phyloP scores from a whole-genome alignment of 129 eudicot genomes.

The Chrysanthemum seticuspe region DNA sequence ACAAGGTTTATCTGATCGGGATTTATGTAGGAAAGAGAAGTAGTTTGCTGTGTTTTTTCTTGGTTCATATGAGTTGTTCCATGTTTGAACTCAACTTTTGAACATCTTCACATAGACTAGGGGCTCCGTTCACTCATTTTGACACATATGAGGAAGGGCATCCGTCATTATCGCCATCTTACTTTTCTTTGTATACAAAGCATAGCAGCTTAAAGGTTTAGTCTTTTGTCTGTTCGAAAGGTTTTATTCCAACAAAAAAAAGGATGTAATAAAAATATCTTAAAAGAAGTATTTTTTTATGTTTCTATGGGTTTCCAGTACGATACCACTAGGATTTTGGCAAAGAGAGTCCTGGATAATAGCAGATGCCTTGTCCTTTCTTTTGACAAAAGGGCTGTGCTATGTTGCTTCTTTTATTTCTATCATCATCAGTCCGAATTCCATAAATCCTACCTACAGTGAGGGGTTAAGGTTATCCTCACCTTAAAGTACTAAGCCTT shows the following conservation, averaged over 20 bases:
- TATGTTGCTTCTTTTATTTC: background rate
- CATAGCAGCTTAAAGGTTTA: background rate
- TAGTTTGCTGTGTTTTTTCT: background rate
- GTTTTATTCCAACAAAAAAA: background rate
- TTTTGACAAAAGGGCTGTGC: background rate
- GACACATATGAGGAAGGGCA: background rate
- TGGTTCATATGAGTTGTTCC: background rate
- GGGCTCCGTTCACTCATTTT: background rate
- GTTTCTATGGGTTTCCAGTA: background rate
- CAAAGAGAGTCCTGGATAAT: background rate
- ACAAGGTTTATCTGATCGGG: background rate
- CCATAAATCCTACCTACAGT: background rate
- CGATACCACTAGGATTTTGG: background rate
- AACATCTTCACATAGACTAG: no score
- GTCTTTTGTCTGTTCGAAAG: background rate
- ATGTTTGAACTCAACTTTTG: no score
- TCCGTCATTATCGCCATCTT: background rate
- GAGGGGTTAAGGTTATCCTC: background rate
- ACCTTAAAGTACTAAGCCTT: background rate
- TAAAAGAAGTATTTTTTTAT: background rate
- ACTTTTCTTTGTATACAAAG: background rate
- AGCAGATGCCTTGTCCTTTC: background rate
- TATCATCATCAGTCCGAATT: background rate
- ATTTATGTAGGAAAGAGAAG: background rate
- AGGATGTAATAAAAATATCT: no score